Percentiles rank a stretch among this genome's conserved stretches.
Conservation (phyloP, 768 basidiomycete genomes). For the Termitomyces heimii region DNA sequence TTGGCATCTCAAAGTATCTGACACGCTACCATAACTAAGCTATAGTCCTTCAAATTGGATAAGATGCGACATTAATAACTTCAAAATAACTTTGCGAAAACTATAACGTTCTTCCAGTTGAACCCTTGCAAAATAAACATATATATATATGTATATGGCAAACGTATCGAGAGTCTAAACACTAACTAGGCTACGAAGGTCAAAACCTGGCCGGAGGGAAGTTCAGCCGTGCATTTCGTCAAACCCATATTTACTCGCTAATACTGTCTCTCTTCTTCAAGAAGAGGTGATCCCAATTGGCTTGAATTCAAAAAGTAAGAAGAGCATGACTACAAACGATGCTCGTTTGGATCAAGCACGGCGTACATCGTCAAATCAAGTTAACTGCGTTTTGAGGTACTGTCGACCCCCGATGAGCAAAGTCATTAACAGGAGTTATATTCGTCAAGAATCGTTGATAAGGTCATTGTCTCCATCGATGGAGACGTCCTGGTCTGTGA, state of each 20-base stretch:
- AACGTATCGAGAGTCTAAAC: constrained; percentile 8
- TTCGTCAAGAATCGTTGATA: constrained; percentile 37
- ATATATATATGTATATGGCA: constrained; percentile 12
- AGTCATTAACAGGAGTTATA: constrained; percentile 14
- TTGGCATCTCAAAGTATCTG: constrained; percentile 2
- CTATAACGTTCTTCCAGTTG: not conserved
- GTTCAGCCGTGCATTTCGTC: constrained; percentile 3
- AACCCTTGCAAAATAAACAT: not conserved
- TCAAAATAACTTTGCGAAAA: not conserved
- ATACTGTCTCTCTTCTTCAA: constrained; percentile 11
- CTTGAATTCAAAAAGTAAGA: constrained; percentile 6
- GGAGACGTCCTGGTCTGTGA: constrained; percentile 14
- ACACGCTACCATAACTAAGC: constrained; percentile 7
- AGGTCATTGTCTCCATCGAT: constrained; percentile 23
- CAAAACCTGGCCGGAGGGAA: constrained; percentile 6
- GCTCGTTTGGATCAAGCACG: constrained; percentile 4
- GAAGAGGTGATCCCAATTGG: constrained; percentile 7
- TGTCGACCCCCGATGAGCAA: constrained; percentile 1
- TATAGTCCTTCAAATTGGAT: constrained; percentile 9
- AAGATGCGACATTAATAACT: not conserved
- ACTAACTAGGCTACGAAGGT: constrained; percentile 11
- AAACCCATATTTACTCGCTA: constrained; percentile 11
- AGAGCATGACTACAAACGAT: constrained; percentile 5
- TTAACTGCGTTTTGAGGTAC: not conserved
- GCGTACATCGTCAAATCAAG: constrained; percentile 14